Evolutionary conservation across 352 stramenopile species (phyloP).

Genomic region (Pythium pyrilobum): DNA sequence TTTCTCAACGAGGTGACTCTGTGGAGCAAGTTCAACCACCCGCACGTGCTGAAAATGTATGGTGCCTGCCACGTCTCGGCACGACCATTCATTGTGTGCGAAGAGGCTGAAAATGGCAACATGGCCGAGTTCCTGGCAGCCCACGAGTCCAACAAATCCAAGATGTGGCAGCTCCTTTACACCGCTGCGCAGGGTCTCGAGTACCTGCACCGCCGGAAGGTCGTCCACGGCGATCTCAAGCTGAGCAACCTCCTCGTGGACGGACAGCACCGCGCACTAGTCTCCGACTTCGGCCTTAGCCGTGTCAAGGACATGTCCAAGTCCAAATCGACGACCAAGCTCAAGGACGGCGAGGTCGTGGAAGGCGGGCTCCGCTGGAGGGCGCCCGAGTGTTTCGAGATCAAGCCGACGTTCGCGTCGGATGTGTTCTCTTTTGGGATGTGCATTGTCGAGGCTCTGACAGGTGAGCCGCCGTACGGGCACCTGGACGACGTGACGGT

Average conservation of each 20-base stretch:
- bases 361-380: slow-evolving; percentile 45
- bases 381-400: slow-evolving; percentile 39
- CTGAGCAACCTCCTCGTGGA: slow-evolving; percentile 41
- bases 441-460: slow-evolving; percentile 52
- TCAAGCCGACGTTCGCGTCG: slow-evolving; percentile 17
- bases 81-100: slow-evolving; percentile 46
- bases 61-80: slow-evolving; percentile 44
- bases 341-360: background rate
- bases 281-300: slow-evolving; percentile 24
- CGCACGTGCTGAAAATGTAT: slow-evolving; percentile 47
- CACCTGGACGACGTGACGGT: slow-evolving; percentile 42
- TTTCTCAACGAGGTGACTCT: too few species aligned
- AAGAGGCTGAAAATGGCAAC: slow-evolving; percentile 36
- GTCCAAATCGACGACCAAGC: too few species aligned
- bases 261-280: slow-evolving; percentile 39
- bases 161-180: slow-evolving; percentile 35
- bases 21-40: slow-evolving; percentile 37
- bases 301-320: background rate
- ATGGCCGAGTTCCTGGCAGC: slow-evolving; percentile 50
- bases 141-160: slow-evolving; percentile 32
- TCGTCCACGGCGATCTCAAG: slow-evolving; percentile 49
- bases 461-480: slow-evolving; percentile 56
- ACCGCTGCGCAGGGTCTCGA: slow-evolving; percentile 44
- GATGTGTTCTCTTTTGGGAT: slow-evolving; percentile 71
- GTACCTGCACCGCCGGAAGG: slow-evolving; percentile 42